Evolutionary conservation across 129 eudicot species (phyloP).

Genomic region (Gnaphalium uliginosum): DNA sequence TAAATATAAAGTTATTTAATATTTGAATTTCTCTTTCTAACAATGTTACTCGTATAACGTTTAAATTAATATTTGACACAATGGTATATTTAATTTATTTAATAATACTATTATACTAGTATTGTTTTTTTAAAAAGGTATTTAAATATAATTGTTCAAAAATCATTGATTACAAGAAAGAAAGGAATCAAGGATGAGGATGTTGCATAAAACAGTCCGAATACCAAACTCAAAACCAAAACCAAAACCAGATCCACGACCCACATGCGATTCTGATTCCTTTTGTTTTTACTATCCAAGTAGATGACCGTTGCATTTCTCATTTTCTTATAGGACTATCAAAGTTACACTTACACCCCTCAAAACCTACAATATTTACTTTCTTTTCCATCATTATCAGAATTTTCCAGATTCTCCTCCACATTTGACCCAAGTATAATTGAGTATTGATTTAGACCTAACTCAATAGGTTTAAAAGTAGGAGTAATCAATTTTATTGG

Average conservation of each 20-base stretch:
- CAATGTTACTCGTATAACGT: not conserved
- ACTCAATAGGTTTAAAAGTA: no score
- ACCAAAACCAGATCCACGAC: conserved; percentile 38
- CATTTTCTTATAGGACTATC: not conserved
- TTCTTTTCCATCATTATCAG: not conserved
- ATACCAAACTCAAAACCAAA: conserved; percentile 26
- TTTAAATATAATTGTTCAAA: not conserved
- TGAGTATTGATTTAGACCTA: no score
- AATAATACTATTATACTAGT: no score
- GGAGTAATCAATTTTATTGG: no score
- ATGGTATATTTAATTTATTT: not conserved
- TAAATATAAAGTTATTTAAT: no score
- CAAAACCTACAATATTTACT: not conserved
- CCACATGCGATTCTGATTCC: conserved; percentile 47
- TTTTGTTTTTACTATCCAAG: conserved; percentile 31
- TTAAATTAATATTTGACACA: not conserved
- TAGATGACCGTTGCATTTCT: conserved; percentile 39
- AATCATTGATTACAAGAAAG: conserved; percentile 3
- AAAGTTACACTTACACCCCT: conserved; percentile 26
- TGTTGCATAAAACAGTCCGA: conserved; percentile 25
- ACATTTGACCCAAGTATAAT: not conserved
- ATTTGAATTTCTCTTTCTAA: not conserved
- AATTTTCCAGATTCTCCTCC: not conserved
- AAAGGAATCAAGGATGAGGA: conserved; percentile 12
- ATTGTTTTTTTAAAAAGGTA: no score